phyloP scores from a whole-genome alignment of 2,329 filamentous ascomycete species.

The Phaeosphaeriaceae sp. region DNA sequence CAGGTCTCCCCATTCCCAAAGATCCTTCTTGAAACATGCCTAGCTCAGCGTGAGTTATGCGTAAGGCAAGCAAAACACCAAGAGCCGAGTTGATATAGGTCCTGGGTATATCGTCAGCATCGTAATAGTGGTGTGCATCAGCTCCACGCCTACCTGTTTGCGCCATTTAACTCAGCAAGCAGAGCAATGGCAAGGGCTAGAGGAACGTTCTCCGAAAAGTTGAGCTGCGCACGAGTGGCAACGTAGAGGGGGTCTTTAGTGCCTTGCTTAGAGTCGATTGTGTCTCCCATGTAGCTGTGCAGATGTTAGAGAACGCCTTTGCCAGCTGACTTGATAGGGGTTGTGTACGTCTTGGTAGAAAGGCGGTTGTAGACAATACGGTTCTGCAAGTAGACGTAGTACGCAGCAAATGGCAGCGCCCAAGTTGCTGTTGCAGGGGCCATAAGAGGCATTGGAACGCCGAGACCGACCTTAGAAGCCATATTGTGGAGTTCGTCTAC shows the following conservation, averaged over 20 bases:
- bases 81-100: constrained; percentile 46
- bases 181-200: constrained; percentile 47
- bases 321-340: neutral
- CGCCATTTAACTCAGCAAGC: constrained; percentile 56
- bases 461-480: constrained; percentile 41
- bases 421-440: constrained; percentile 50
- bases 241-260: constrained; percentile 43
- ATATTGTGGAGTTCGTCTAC: constrained; percentile 20
- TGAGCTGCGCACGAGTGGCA: constrained; percentile 47
- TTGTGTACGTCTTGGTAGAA: constrained; percentile 36
- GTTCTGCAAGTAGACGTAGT: constrained; percentile 51
- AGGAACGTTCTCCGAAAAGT: constrained; percentile 56
- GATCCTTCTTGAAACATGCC: constrained; percentile 41
- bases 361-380: constrained; percentile 48
- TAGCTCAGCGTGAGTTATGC: constrained; percentile 50
- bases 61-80: constrained; percentile 47
- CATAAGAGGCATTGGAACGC: constrained; percentile 39
- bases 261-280: constrained; percentile 15
- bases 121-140: neutral
- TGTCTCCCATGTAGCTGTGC: constrained; percentile 36
- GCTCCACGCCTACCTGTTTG: constrained; percentile 32
- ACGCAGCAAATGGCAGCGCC: constrained; percentile 51
- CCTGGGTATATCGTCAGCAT: neutral
- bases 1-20: constrained; percentile 27
- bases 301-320: constrained; percentile 11